Conservation (phyloP, 495 filamentous ascomycete genomes). For the Annulohypoxylon maeteangense region DNA sequence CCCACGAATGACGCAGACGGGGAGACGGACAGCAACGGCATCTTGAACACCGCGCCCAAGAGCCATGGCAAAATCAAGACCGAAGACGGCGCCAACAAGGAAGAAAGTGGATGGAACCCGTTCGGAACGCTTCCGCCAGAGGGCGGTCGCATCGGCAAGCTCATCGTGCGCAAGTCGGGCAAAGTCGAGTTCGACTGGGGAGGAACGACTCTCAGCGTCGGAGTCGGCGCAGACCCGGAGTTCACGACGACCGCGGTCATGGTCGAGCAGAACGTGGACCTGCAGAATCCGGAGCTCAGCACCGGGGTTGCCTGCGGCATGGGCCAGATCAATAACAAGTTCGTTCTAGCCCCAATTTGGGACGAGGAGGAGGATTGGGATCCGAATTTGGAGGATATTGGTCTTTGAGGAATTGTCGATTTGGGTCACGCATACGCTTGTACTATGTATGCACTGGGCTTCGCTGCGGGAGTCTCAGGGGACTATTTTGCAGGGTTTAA, state of each 20-base stretch:
- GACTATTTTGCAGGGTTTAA: not conserved
- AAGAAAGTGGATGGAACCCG: constrained; percentile 37
- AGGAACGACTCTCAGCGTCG: constrained; percentile 60
- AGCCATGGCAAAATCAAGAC: constrained; percentile 43
- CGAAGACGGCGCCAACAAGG: constrained; percentile 41
- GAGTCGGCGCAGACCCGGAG: constrained; percentile 53
- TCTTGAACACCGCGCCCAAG: constrained; percentile 31
- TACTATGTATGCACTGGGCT: too few species aligned
- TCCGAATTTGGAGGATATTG: constrained; percentile 40
- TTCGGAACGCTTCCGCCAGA: constrained; percentile 47
- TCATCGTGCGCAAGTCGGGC: constrained; percentile 69
- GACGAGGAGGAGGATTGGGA: constrained; percentile 60
- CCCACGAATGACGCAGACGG: constrained; percentile 33
- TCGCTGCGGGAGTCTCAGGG: not conserved
- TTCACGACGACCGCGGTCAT: constrained; percentile 60
- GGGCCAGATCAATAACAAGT: constrained; percentile 68
- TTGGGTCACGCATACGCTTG: not conserved
- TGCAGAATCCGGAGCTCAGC: constrained; percentile 51
- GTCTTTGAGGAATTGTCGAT: constrained; percentile 9
- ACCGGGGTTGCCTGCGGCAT: constrained; percentile 63
- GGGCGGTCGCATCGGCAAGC: constrained; percentile 66
- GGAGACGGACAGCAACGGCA: constrained; percentile 44
- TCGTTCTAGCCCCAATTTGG: constrained; percentile 65
- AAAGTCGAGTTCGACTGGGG: constrained; percentile 70
- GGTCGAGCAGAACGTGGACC: constrained; percentile 55